These are phyloP conservation scores for Penicillium brasilianum DNA, from an alignment of 2,329 filamentous ascomycete species.

Conservation along the genomic window DNA sequence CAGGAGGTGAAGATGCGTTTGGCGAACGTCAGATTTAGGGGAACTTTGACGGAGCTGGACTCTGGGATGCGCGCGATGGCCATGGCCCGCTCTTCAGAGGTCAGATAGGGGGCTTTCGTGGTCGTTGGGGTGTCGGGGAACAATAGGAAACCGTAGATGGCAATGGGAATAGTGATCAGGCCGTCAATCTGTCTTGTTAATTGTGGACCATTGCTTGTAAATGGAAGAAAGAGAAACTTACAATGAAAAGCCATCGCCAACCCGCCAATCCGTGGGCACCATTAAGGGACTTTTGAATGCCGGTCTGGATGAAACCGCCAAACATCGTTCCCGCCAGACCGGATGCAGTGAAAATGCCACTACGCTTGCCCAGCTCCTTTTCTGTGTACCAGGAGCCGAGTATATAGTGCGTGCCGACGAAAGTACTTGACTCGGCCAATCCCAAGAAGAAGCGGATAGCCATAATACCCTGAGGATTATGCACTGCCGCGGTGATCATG, in stretches of 20 bases:
- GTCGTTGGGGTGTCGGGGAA: constrained; percentile 47
- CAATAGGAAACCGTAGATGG: constrained; percentile 49
- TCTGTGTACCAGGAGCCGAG: constrained; percentile 52
- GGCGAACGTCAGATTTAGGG: constrained; percentile 31
- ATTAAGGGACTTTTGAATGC: constrained; percentile 39
- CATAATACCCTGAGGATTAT: constrained; percentile 39
- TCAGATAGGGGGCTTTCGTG: constrained; percentile 43
- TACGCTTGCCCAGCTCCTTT: constrained; percentile 45
- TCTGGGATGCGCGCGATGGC: constrained; percentile 40
- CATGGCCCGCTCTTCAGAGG: constrained; percentile 35
- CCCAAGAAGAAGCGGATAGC: constrained; percentile 48
- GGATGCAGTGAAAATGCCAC: constrained; percentile 42
- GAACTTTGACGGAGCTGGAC: constrained; percentile 28
- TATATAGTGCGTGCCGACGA: constrained; percentile 45
- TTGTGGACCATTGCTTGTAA: background rate
- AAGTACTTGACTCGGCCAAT: constrained; percentile 38
- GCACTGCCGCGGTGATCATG: constrained; percentile 39
- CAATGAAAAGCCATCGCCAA: constrained; percentile 47
- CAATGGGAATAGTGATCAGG: constrained; percentile 51
- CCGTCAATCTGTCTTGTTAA: constrained; percentile 35
- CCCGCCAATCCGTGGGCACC: constrained; percentile 35
- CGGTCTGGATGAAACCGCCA: constrained; percentile 43
- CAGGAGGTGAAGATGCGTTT: constrained; percentile 42
- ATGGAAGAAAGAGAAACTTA: constrained; percentile 7
- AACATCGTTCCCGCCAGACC: constrained; percentile 45